Evolutionary conservation across 2,329 filamentous ascomycete species (phyloP), one percentile per base, ranked within the genome.

Genomic region (Stachybotrys echinatus): DNA sequence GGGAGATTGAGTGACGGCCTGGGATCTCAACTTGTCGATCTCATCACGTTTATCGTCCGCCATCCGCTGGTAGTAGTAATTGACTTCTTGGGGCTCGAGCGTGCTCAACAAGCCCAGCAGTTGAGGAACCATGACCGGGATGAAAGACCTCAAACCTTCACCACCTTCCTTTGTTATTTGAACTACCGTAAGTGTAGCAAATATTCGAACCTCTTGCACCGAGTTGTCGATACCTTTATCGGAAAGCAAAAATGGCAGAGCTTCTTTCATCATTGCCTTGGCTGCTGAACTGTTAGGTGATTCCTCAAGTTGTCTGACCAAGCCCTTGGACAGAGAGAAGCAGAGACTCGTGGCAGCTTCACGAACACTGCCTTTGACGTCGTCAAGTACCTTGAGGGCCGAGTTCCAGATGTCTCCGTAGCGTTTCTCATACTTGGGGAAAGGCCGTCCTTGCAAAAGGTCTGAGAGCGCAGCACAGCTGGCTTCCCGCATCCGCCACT

Each of bases 401-500:
- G 87, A 83, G 12, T 80, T 81, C 87, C 94, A 96, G 45, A 97
- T 90, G 19, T 90, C 81, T 48, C 85, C 80, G 47, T 97, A 87
- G 62, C 94, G 92, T 51, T 83, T 83, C 58, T 92, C 89, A 60
- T 96, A 97, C 67, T 86, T 83, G 23, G 77, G 73, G 52, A 88
- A 85, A 2, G 85, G 82, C 23, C 88, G 80, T 0, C 92, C 92
- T 57, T 94, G 88, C 7, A 97, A 80, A 1, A 99, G 76, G 63
- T 97, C 92, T 1, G 88, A 84, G 51, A 97, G 85, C 3, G 94
- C 94, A 37, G 87, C 85, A 68, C 94, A 97, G 63, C 90, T 94
- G 6, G 94, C 94, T 69, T 99, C 86, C 50, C 94, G 84, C 38
- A 91, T 89, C 51, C 94, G 82, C 94, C 94, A 99, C 65, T 99